phyloP scores from a whole-genome alignment of 495 filamentous ascomycete genomes.

The Elasticomyces elasticus region DNA sequence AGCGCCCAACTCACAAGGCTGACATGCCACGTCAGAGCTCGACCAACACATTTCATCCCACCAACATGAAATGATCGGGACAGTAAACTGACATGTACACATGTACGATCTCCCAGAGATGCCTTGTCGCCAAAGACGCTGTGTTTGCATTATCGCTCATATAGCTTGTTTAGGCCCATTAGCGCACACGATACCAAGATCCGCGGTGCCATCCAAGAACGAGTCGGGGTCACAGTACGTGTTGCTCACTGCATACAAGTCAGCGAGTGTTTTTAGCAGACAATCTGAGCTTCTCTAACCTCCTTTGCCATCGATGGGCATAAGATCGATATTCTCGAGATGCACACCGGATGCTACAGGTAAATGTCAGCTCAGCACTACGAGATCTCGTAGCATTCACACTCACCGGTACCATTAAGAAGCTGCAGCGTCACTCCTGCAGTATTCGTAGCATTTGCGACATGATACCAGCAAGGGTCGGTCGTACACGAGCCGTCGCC shows the following conservation, averaged over 20 bases:
- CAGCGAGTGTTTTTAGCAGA: not conserved
- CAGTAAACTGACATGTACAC: too few species aligned
- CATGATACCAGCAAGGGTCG: conserved; percentile 15
- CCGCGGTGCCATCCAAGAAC: not conserved
- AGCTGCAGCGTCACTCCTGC: not conserved
- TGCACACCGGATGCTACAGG: not conserved
- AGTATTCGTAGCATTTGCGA: not conserved
- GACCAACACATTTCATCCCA: too few species aligned
- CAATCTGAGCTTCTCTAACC: not conserved
- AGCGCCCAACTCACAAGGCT: too few species aligned
- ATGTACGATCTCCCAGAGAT: too few species aligned
- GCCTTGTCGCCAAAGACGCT: too few species aligned
- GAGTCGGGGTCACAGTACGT: not conserved
- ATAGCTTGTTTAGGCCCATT: not conserved
- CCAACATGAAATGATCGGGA: too few species aligned
- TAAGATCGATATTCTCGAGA: not conserved
- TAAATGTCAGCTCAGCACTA: not conserved
- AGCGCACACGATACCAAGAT: not conserved
- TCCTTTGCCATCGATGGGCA: not conserved
- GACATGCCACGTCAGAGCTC: too few species aligned
- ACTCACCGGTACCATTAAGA: not conserved
- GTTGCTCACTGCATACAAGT: not conserved
- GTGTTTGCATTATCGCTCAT: too few species aligned
- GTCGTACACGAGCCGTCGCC: conserved; percentile 36
- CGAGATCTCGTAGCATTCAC: too few species aligned